These are phyloP conservation scores for Protomyces inouyei DNA, from an alignment of 1,139 yeast genomes.

Conservation along the genomic window DNA sequence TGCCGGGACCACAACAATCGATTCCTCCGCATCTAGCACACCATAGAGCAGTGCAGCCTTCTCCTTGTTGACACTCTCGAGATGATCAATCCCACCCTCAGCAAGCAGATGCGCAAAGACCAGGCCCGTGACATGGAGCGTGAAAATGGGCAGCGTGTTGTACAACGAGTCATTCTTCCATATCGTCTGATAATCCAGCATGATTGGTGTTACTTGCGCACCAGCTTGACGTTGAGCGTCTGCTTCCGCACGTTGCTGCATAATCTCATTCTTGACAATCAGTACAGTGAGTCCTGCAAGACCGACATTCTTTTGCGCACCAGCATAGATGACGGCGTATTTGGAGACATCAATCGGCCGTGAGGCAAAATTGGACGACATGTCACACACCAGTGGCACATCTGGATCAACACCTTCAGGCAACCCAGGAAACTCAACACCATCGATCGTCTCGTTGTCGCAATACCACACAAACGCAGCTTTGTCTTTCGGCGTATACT, in stretches of 20 bases:
- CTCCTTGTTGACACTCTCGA: conserved; percentile 53
- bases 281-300: conserved; percentile 90
- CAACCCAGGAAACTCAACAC: conserved; percentile 69
- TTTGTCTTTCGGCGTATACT: conserved; percentile 45
- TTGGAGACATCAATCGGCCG: conserved; percentile 72
- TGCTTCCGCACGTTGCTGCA: conserved; percentile 60
- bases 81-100: conserved; percentile 58
- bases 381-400: conserved; percentile 66
- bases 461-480: conserved; percentile 84
- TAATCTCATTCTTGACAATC: conserved; percentile 72
- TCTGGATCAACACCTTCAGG: conserved; percentile 47
- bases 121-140: conserved; percentile 75
- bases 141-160: conserved; percentile 91
- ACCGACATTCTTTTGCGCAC: conserved; percentile 97
- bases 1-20: conserved; percentile 56
- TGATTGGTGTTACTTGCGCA: conserved; percentile 78
- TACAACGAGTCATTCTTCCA: conserved; percentile 86
- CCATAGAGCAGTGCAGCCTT: conserved; percentile 62
- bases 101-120: conserved; percentile 60
- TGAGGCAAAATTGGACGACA: conserved; percentile 88
- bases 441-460: conserved; percentile 95
- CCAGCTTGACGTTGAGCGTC: conserved; percentile 55
- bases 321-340: conserved; percentile 73
- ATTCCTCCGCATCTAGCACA: conserved; percentile 61
- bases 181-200: conserved; percentile 79